A percentile compares a stretch with the other conserved stretches of the same genome.
Evolutionary conservation across 75 land plant species (phyloP).

Genomic region (Sequoiadendron giganteum): DNA sequence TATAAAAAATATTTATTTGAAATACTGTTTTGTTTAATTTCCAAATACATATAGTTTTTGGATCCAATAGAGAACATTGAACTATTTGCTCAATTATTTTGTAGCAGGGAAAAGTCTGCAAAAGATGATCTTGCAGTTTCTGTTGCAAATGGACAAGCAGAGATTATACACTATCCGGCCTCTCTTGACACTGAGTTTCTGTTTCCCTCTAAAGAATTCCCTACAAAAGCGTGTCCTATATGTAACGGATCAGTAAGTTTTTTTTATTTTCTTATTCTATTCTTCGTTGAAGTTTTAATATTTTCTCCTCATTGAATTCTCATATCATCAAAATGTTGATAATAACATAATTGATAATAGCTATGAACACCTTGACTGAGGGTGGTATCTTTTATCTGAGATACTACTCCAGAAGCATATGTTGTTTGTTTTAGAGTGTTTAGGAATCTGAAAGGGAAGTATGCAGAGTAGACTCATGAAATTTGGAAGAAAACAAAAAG

Average conservation of each 20-base stretch:
- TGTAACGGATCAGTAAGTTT: slow-evolving; percentile 83
- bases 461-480: background rate
- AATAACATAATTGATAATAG: background rate
- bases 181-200: slow-evolving; percentile 54
- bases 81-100: slow-evolving; percentile 4
- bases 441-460: background rate
- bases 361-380: background rate
- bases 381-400: background rate
- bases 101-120: slow-evolving; percentile 64
- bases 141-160: slow-evolving; percentile 73
- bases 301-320: background rate
- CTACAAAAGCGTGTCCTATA: slow-evolving; percentile 53
- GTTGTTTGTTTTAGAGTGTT: background rate
- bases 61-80: background rate
- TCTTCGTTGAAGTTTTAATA: background rate
- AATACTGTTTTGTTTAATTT: background rate
- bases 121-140: slow-evolving; percentile 65
- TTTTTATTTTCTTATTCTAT: background rate
- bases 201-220: slow-evolving; percentile 58
- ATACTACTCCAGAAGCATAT: background rate
- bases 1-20: background rate
- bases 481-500: background rate
- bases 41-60: background rate
- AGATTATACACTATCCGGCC: slow-evolving; percentile 71
- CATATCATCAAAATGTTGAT: background rate